A percentile compares a stretch with the other conserved stretches of the same genome.
Conservation (phyloP, 768 basidiomycete genomes). For the Holtermannia corniformis region DNA sequence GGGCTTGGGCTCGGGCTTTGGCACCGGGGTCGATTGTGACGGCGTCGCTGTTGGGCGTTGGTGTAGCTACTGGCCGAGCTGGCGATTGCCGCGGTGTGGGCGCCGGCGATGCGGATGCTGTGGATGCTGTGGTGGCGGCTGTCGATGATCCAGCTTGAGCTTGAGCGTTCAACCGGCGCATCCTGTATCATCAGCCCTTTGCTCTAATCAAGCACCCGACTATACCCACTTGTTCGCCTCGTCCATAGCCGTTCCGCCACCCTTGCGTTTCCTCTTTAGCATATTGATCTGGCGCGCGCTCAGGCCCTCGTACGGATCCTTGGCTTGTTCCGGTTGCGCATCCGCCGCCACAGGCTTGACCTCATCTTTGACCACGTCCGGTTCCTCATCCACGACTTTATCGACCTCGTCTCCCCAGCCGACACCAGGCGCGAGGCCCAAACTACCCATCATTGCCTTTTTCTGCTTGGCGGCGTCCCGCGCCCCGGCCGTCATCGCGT, state of each 20-base stretch:
- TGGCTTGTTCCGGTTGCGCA: constrained; percentile 10
- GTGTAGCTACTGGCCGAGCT: too few species aligned
- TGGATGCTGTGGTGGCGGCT: constrained; percentile 4
- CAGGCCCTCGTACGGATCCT: constrained; percentile 46
- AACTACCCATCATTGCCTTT: constrained; percentile 33
- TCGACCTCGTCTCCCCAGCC: constrained; percentile 36
- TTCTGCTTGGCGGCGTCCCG: constrained; percentile 24
- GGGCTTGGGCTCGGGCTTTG: constrained; percentile 35
- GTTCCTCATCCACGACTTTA: constrained; percentile 31
- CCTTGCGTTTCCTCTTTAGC: constrained; percentile 87
- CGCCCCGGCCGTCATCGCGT: constrained; percentile 40
- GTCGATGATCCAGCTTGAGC: constrained; percentile 1
- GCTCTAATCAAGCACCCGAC: background rate
- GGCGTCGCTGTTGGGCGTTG: too few species aligned
- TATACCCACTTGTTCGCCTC: constrained; percentile 37
- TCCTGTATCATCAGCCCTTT: constrained; percentile 8
- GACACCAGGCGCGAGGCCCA: constrained; percentile 29
- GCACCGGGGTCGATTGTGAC: constrained; percentile 42
- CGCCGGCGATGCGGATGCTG: constrained; percentile 9
- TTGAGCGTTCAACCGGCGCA: constrained; percentile 24
- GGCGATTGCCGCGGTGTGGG: constrained; percentile 6
- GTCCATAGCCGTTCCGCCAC: constrained; percentile 57
- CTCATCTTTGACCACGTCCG: constrained; percentile 14
- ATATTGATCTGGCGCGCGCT: constrained; percentile 90
- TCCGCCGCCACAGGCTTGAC: background rate